Evolutionary conservation across 2,329 filamentous ascomycete genomes (phyloP).

Genomic region (Fonsecaea monophora): DNA sequence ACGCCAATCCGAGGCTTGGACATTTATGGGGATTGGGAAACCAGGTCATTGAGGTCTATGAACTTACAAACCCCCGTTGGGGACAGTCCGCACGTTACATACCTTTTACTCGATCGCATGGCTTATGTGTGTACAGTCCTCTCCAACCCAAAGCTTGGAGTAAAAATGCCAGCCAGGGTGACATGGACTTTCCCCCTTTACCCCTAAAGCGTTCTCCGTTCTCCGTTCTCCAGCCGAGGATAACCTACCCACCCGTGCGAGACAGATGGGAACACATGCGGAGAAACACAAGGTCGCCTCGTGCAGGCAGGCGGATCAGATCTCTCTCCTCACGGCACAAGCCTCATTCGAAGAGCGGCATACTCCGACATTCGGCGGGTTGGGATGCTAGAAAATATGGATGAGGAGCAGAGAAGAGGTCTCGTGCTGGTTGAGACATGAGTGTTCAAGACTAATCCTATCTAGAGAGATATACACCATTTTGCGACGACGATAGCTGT

Average conservation of each 20-base stretch:
- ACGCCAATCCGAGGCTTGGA: background rate
- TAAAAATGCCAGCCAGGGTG: background rate
- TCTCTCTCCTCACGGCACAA: background rate
- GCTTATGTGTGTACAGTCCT: no score
- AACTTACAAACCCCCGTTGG: no score
- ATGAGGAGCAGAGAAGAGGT: background rate
- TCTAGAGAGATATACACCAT: background rate
- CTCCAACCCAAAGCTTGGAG: constrained; percentile 3
- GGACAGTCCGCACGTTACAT: no score
- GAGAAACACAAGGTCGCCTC: background rate
- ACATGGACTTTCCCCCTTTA: background rate
- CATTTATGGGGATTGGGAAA: background rate
- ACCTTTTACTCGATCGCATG: background rate
- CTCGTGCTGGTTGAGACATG: background rate
- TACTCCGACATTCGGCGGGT: background rate
- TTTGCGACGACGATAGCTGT: background rate
- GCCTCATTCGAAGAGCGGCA: background rate
- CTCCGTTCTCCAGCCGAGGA: background rate
- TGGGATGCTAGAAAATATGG: background rate
- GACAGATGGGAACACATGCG: background rate
- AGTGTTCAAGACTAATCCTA: background rate
- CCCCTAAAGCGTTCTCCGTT: no score
- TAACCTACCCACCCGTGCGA: background rate
- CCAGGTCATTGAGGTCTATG: background rate
- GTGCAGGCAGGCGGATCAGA: background rate